Percentiles rank a stretch among this genome's conserved stretches.
phyloP scores from a whole-genome alignment of 345 rosid species.

The Salix brachista region DNA sequence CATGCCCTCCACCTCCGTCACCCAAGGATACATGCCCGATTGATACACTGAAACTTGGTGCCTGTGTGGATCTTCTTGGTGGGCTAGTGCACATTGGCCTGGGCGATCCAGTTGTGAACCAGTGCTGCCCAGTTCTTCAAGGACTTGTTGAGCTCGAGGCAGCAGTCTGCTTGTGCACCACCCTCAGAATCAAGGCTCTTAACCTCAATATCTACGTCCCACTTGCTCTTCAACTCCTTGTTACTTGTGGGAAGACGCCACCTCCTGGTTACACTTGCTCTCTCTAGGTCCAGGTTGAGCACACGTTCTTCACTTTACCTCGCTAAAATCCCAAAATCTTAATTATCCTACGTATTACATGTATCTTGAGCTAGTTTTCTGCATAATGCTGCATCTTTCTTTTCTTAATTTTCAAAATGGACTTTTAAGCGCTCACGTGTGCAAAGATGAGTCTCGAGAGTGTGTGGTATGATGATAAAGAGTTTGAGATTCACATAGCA shows the following conservation, averaged over 20 bases:
- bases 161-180: slow-evolving; percentile 86
- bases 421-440: too few species aligned
- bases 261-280: slow-evolving; percentile 97
- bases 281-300: slow-evolving; percentile 40
- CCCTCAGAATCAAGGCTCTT: slow-evolving; percentile 78
- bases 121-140: slow-evolving; percentile 75
- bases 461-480: too few species aligned
- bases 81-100: slow-evolving; percentile 76
- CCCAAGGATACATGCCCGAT: slow-evolving; percentile 60
- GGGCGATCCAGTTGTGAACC: slow-evolving; percentile 71
- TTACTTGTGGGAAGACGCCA: slow-evolving; percentile 90
- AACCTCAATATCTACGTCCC: slow-evolving; percentile 81
- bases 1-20: slow-evolving; percentile 40
- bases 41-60: slow-evolving; percentile 78
- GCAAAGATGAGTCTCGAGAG: too few species aligned
- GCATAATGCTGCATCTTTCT: too few species aligned
- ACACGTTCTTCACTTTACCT: neutral
- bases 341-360: neutral
- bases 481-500: too few species aligned
- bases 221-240: slow-evolving; percentile 86
- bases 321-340: neutral
- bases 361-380: neutral
- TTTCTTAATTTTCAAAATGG: too few species aligned
- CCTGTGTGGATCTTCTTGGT: slow-evolving; percentile 85
- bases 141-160: slow-evolving; percentile 87